These are phyloP conservation scores for Phyllosticta citrichinensis DNA, from an alignment of 2,329 filamentous ascomycete species.

Conservation along the genomic window DNA sequence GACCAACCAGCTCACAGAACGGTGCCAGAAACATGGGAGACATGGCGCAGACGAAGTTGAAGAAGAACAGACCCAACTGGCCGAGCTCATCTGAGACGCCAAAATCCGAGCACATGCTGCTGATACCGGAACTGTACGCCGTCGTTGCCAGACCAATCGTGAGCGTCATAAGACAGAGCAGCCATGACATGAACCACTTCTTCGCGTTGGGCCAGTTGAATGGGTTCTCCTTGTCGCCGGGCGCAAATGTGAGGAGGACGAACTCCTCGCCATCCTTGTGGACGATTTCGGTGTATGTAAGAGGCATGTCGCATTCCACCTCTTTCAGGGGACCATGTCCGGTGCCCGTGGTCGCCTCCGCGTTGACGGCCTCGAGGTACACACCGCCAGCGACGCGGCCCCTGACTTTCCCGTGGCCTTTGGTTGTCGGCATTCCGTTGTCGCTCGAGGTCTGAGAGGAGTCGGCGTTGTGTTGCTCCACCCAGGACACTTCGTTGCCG, in stretches of 20 bases:
- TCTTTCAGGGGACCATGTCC: slow-evolving; percentile 29
- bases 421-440: neutral
- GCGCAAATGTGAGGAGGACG: slow-evolving; percentile 37
- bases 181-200: slow-evolving; percentile 37
- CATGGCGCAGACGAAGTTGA: slow-evolving; percentile 41
- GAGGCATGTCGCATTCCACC: slow-evolving; percentile 40
- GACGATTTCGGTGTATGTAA: slow-evolving; percentile 35
- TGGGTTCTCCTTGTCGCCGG: slow-evolving; percentile 40
- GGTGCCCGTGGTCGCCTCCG: slow-evolving; percentile 10
- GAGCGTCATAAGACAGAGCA: slow-evolving; percentile 43
- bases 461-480: slow-evolving; percentile 5
- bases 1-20: slow-evolving; percentile 41
- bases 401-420: slow-evolving; percentile 7
- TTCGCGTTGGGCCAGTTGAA: slow-evolving; percentile 40
- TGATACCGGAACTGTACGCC: slow-evolving; percentile 42
- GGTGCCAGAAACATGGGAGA: slow-evolving; percentile 40
- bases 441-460: slow-evolving; percentile 4
- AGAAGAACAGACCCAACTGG: slow-evolving; percentile 40
- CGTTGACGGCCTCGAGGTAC: slow-evolving; percentile 24
- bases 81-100: slow-evolving; percentile 34
- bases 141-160: slow-evolving; percentile 47
- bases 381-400: slow-evolving; percentile 33
- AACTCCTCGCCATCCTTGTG: slow-evolving; percentile 35
- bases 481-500: slow-evolving; percentile 5
- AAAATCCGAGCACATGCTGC: slow-evolving; percentile 36